phyloP scores from a whole-genome alignment of 176 grass and related monocot species.

The Oryza glumipatula region DNA sequence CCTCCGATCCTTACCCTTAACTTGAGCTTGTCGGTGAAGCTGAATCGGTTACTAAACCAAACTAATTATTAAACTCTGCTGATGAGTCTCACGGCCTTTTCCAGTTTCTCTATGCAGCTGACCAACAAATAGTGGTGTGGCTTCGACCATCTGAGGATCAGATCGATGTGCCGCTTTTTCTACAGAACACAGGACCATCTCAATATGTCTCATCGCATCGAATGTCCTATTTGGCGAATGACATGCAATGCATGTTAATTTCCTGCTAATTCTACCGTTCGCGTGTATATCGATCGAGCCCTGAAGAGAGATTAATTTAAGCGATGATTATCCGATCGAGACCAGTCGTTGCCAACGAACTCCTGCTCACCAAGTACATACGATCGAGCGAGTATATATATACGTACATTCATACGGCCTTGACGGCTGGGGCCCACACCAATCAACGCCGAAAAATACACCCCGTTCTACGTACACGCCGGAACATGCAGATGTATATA shows the following conservation, averaged over 20 bases:
- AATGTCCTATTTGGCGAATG: not conserved
- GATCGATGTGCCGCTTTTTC: not conserved
- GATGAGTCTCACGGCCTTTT: not conserved
- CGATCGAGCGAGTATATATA: too few relatives aligned
- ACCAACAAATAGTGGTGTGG: not conserved
- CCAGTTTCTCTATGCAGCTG: not conserved
- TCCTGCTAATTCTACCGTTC: not conserved
- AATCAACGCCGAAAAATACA: conserved; percentile 2
- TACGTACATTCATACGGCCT: not conserved
- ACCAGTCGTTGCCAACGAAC: not conserved
- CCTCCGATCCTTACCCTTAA: not conserved
- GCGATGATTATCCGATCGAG: not conserved
- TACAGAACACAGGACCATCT: not conserved
- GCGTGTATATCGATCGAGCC: too few relatives aligned
- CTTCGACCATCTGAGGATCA: not conserved
- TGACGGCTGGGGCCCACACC: not conserved
- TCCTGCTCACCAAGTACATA: not conserved
- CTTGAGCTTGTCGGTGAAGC: not conserved
- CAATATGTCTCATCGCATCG: not conserved
- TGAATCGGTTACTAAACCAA: not conserved
- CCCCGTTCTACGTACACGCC: not conserved
- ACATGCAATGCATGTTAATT: not conserved
- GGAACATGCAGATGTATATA: not conserved
- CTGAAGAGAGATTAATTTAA: too few relatives aligned
- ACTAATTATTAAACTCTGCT: not conserved